Base-by-base conservation (phyloP, 305 asterid species). In the Ilex paraguariensis region DNA sequence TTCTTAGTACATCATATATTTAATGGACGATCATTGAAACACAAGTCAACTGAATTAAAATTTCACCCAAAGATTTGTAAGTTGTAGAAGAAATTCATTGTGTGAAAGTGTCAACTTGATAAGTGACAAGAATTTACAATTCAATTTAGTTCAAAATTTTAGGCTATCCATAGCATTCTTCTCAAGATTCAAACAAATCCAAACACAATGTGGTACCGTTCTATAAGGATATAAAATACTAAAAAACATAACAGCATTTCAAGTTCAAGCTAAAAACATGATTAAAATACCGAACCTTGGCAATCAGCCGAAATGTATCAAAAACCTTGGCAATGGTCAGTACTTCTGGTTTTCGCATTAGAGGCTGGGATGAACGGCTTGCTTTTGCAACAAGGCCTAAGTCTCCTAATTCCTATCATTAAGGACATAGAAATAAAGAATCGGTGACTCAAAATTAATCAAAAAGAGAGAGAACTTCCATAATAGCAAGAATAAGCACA, bases 351-450 rank as follows among this genome's bases (percentile, higher is more conserved):
- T 90, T 88, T 39, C 81, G 81, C 95, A 90, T 81, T 81, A 90
- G 65, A 75, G 95, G 78, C 82, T 90, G 95, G 44, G 98, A 90
- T 52, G 99, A 88, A 17, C 98, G 96, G 68, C 87, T 77, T 57
- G 84, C 95, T 82, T 88, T 86, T 60, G 99, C 99, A 52, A 90
- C 96, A 67, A 84, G 96, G 55, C 99, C 98, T 66, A 94, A 80
- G 76, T 90, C 98, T 63, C 98, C 97, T 76, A 84, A 94, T 62
- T 86, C 85, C 99, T 94, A 67, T 45, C 67, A 48, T 65, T n/a
- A 39, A 61, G 31, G 36, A 63, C 55, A 74, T 39, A 50, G 15
- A 68, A 68, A 71, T 55, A 17, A 64, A 57, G n/a, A 62, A 59
- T 72, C 44, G 9, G 2, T 36, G 3, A 36, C 36, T 60, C 45